These are phyloP conservation scores for Xerocomellus intermedius DNA, from an alignment of 768 basidiomycete species.

Conservation along the genomic window DNA sequence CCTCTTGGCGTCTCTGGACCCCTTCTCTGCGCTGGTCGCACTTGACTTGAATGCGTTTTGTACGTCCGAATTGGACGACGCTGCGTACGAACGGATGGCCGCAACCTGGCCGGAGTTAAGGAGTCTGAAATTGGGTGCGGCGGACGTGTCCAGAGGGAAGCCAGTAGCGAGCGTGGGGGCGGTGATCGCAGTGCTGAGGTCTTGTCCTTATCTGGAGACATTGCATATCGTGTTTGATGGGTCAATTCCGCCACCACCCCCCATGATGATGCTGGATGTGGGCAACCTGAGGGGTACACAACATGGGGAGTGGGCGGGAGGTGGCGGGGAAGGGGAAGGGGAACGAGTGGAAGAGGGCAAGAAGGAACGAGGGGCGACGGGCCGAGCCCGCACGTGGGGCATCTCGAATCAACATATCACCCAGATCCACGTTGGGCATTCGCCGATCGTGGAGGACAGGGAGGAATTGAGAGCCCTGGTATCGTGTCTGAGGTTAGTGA, in stretches of 20 bases:
- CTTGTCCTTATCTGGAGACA: slow-evolving; percentile 8
- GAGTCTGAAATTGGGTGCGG: slow-evolving; percentile 9
- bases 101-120: slow-evolving; percentile 10
- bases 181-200: slow-evolving; percentile 12
- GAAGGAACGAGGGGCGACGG: neutral
- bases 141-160: neutral
- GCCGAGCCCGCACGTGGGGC: neutral
- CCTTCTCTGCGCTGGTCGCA: slow-evolving; percentile 3
- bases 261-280: neutral
- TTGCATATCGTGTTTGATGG: slow-evolving; percentile 20
- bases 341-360: neutral
- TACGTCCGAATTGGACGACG: slow-evolving; percentile 9
- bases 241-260: slow-evolving; percentile 2
- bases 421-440: slow-evolving; percentile 14
- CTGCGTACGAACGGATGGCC: slow-evolving; percentile 9
- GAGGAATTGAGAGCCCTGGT: neutral
- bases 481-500: slow-evolving; percentile 10
- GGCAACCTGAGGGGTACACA: neutral
- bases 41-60: slow-evolving; percentile 14
- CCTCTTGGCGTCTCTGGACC: slow-evolving; percentile 1
- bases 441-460: neutral
- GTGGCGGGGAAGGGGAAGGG: neutral
- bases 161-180: slow-evolving; percentile 14
- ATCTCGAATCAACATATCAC: slow-evolving; percentile 7
- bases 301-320: neutral